Evolutionary conservation across 306 rosid species (phyloP).

Genomic region (Spatholobus suberectus): DNA sequence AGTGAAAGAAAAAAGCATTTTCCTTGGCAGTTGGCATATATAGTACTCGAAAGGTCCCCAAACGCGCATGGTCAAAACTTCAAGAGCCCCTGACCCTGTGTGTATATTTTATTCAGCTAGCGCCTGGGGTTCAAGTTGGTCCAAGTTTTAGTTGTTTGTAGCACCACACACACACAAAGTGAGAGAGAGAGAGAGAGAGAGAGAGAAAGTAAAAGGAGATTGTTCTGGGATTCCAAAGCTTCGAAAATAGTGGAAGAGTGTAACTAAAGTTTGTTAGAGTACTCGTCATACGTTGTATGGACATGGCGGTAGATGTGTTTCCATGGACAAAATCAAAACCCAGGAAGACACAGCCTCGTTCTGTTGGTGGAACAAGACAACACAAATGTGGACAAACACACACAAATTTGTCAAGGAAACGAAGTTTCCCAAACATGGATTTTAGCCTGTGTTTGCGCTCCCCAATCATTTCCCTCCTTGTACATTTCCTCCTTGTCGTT

Average conservation of each 20-base stretch:
- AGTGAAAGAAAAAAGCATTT: background rate
- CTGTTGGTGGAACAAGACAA: conserved; percentile 48
- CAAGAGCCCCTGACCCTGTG: background rate
- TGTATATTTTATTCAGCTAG: background rate
- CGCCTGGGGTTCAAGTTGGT: background rate
- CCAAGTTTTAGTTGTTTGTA: background rate
- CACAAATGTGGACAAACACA: conserved; percentile 45
- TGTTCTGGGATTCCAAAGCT: conserved; percentile 38
- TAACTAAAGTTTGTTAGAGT: conserved; percentile 39
- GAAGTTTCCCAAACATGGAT: conserved; percentile 56
- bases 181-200: background rate
- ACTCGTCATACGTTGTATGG: conserved; percentile 38
- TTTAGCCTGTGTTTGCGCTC: conserved; percentile 47
- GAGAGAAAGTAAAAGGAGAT: conserved; percentile 30
- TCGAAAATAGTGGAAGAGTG: conserved; percentile 58
- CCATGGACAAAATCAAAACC: conserved; percentile 41
- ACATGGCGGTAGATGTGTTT: conserved; percentile 40
- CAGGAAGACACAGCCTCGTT: conserved; percentile 13
- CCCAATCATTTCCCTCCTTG: conserved; percentile 46
- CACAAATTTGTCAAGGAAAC: background rate
- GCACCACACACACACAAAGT: background rate
- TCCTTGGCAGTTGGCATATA: background rate
- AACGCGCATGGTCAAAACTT: background rate
- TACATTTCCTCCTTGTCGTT: conserved; percentile 57
- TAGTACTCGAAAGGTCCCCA: background rate